A percentile compares a stretch with the other conserved stretches of the same genome.
These are phyloP conservation scores for Phytophthora crassamura DNA, from an alignment of 352 stramenopile species.

Conservation along the genomic window DNA sequence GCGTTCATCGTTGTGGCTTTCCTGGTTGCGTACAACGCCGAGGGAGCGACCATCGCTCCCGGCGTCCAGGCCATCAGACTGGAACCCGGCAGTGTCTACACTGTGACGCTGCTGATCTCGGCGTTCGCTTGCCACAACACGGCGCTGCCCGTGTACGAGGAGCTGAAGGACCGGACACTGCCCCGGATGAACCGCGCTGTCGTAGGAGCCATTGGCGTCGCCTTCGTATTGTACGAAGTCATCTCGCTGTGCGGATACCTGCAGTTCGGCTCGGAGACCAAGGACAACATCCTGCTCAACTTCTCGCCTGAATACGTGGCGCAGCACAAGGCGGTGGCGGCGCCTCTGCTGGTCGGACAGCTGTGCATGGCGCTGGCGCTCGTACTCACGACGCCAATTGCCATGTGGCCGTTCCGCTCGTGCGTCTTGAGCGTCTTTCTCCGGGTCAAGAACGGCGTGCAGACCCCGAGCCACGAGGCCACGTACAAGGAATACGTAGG, in stretches of 20 bases:
- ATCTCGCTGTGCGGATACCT: constrained; percentile 78
- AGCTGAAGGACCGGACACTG: constrained; percentile 62
- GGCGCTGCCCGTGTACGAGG: constrained; percentile 78
- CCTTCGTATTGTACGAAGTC: constrained; percentile 75
- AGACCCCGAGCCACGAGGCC: constrained; percentile 69
- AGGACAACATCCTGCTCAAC: constrained; percentile 83
- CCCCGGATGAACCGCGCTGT: constrained; percentile 73
- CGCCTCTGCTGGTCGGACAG: constrained; percentile 63
- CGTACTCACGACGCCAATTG: constrained; percentile 70
- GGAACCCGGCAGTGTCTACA: constrained; percentile 72
- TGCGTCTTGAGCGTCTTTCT: constrained; percentile 75
- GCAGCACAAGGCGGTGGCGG: constrained; percentile 44
- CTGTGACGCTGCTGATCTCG: constrained; percentile 75
- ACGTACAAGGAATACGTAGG: constrained; percentile 49
- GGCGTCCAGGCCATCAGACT: constrained; percentile 57
- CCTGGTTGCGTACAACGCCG: constrained; percentile 30
- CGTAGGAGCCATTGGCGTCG: constrained; percentile 59
- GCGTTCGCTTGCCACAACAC: constrained; percentile 85
- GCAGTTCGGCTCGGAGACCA: constrained; percentile 64
- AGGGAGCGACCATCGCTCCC: constrained; percentile 1
- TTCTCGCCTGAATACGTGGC: constrained; percentile 70
- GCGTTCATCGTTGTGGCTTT: constrained; percentile 64
- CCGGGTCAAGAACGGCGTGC: constrained; percentile 68
- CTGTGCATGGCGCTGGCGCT: constrained; percentile 72
- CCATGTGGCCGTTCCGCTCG: constrained; percentile 83